Conservation (phyloP, 1,284 basidiomycete species). For the Butyriboletus appendiculatus region DNA sequence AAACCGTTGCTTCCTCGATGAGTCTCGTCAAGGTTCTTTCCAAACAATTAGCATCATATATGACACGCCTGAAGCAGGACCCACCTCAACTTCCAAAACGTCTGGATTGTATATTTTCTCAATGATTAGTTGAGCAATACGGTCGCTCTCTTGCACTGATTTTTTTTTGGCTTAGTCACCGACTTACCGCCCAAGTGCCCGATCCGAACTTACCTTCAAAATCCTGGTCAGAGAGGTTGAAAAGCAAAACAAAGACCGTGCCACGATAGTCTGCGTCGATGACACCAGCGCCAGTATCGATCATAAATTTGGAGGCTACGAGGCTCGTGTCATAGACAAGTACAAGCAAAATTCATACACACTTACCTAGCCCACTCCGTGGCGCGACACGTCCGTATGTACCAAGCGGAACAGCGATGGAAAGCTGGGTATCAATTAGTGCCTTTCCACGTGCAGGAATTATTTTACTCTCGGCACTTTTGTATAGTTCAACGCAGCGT, state of each 20-base stretch:
- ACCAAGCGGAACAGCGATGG: constrained; percentile 88
- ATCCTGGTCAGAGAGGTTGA: constrained; percentile 89
- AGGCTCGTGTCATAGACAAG: background rate
- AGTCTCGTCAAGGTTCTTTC: constrained; percentile 81
- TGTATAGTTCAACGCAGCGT: constrained; percentile 3
- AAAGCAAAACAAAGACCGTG: constrained; percentile 89
- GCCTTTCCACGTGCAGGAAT: constrained; percentile 89
- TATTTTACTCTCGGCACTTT: constrained; percentile 74
- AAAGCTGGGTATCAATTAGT: constrained; percentile 87
- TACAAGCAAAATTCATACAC: background rate
- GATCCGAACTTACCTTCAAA: constrained; percentile 67
- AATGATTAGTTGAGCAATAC: constrained; percentile 93
- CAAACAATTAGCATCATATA: constrained; percentile 5
- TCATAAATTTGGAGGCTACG: constrained; percentile 93
- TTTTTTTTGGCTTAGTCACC: constrained; percentile 3
- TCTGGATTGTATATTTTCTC: constrained; percentile 90
- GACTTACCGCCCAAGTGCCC: background rate
- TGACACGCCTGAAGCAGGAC: constrained; percentile 28
- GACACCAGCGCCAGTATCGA: constrained; percentile 96
- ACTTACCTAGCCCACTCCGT: constrained; percentile 87
- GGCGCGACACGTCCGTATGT: constrained; percentile 97
- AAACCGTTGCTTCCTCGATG: constrained; percentile 87
- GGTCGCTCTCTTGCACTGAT: constrained; percentile 86
- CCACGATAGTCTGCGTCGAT: constrained; percentile 97
- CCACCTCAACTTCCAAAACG: constrained; percentile 81